phyloP scores from a whole-genome alignment of 208 protist species.

The Leishmania arabica region DNA sequence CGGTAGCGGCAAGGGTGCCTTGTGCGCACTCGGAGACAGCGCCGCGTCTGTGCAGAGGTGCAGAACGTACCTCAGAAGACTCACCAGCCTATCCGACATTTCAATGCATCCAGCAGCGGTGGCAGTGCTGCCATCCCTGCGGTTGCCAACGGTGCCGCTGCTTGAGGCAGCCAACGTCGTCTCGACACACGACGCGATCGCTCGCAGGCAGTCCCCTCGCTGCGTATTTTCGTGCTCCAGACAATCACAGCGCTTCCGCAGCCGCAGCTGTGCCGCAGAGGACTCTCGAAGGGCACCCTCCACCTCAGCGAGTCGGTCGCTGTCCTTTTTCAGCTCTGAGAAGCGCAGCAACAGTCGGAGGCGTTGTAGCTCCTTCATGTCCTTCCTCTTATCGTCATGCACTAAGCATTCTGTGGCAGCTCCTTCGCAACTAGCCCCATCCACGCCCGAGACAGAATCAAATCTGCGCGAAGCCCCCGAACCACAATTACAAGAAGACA shows the following conservation, averaged over 20 bases:
- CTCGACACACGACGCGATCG: constrained; percentile 12
- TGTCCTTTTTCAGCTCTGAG: constrained; percentile 77
- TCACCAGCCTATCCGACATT: neutral
- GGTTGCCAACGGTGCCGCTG: neutral
- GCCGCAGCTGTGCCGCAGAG: constrained; percentile 8
- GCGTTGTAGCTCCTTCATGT: constrained; percentile 45
- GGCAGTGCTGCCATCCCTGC: neutral
- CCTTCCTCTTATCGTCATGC: neutral
- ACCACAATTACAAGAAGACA: neutral
- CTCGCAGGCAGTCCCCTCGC: neutral
- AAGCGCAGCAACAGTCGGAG: constrained; percentile 76
- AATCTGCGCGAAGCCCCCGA: neutral
- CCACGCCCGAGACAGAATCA: neutral
- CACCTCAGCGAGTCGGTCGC: constrained; percentile 41
- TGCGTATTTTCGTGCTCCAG: constrained; percentile 1
- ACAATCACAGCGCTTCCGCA: constrained; percentile 19
- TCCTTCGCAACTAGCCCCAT: neutral
- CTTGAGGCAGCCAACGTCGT: neutral
- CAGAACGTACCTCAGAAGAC: neutral
- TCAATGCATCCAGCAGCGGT: neutral
- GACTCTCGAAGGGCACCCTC: constrained; percentile 20
- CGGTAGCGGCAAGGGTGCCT: neutral
- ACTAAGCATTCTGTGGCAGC: neutral
- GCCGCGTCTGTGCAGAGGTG: constrained; percentile 3
- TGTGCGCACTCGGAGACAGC: neutral